Evolutionary conservation across 139 green algal genomes (phyloP).

Genomic region (Coelastrella sp.): DNA sequence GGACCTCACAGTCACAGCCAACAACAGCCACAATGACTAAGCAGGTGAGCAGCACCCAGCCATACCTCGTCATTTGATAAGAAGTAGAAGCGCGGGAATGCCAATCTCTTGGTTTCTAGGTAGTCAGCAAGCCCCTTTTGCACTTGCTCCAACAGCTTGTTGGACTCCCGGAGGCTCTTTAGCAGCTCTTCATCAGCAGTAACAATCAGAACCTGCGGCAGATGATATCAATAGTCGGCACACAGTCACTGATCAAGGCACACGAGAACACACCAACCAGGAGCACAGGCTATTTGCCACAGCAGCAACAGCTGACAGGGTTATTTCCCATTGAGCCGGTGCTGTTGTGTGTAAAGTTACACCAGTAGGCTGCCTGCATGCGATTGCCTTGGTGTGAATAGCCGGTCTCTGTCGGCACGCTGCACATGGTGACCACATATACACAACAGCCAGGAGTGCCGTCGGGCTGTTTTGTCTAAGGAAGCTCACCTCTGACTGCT

Average conservation of each 20-base stretch:
- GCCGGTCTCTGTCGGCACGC: not conserved
- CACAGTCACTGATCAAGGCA: not conserved
- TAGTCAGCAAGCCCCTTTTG: slow-evolving; percentile 88
- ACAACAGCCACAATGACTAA: too few species aligned
- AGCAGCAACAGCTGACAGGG: too few species aligned
- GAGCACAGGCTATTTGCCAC: too few species aligned
- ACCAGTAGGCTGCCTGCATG: too few species aligned
- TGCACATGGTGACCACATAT: not conserved
- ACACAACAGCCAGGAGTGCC: too few species aligned
- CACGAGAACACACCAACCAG: too few species aligned
- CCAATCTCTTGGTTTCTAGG: slow-evolving; percentile 88
- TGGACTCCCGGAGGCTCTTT: slow-evolving; percentile 78
- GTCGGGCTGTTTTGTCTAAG: too few species aligned
- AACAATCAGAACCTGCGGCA: slow-evolving; percentile 62
- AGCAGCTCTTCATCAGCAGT: slow-evolving; percentile 84
- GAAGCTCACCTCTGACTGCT: slow-evolving; percentile 73
- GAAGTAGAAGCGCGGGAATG: slow-evolving; percentile 91
- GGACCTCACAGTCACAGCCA: too few species aligned
- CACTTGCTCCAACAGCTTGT: slow-evolving; percentile 83
- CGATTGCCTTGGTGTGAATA: too few species aligned
- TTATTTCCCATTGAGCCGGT: too few species aligned
- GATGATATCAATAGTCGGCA: not conserved
- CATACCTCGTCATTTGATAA: slow-evolving; percentile 81
- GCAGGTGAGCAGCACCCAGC: too few species aligned
- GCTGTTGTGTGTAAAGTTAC: too few species aligned